Evolutionary conservation across 2,329 filamentous ascomycete species (phyloP).

Genomic region (Magnaporthiopsis incrustans): DNA sequence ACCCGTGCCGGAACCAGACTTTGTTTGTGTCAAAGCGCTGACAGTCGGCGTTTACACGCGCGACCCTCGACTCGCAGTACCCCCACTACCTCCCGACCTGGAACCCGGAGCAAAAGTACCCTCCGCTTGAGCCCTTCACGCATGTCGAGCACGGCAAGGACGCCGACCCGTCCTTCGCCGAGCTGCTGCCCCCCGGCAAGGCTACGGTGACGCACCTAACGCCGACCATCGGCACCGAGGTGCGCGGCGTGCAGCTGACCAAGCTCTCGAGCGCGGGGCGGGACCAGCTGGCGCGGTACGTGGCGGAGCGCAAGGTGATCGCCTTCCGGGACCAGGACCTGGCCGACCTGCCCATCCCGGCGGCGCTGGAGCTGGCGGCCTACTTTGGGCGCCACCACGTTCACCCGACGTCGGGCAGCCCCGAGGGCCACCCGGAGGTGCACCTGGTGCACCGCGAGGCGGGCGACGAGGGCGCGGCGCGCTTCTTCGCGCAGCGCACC

Average conservation of each 20-base stretch:
- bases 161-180: slow-evolving; percentile 53
- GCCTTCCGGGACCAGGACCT: slow-evolving; percentile 64
- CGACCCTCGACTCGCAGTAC: slow-evolving; percentile 29
- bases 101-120: slow-evolving; percentile 49
- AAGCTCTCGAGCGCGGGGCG: slow-evolving; percentile 53
- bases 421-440: slow-evolving; percentile 58
- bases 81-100: slow-evolving; percentile 59
- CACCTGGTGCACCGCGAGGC: slow-evolving; percentile 65
- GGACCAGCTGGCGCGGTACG: slow-evolving; percentile 60
- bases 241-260: slow-evolving; percentile 59
- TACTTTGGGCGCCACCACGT: slow-evolving; percentile 59
- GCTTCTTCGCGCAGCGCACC: slow-evolving; percentile 54
- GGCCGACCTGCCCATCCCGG: slow-evolving; percentile 51
- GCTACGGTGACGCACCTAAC: slow-evolving; percentile 48
- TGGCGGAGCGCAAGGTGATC: slow-evolving; percentile 63
- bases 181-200: slow-evolving; percentile 43
- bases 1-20: too few species aligned
- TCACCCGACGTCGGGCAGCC: slow-evolving; percentile 64
- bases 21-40: too few species aligned
- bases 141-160: slow-evolving; percentile 62
- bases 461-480: slow-evolving; percentile 51
- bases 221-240: slow-evolving; percentile 58
- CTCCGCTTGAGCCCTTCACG: slow-evolving; percentile 54
- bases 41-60: too few species aligned
- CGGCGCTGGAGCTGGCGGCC: slow-evolving; percentile 54